Evolutionary conservation across 192 early-diverging fungal species (phyloP), one percentile per base, ranked within the genome.

Genomic region (Linnemannia elongata): DNA sequence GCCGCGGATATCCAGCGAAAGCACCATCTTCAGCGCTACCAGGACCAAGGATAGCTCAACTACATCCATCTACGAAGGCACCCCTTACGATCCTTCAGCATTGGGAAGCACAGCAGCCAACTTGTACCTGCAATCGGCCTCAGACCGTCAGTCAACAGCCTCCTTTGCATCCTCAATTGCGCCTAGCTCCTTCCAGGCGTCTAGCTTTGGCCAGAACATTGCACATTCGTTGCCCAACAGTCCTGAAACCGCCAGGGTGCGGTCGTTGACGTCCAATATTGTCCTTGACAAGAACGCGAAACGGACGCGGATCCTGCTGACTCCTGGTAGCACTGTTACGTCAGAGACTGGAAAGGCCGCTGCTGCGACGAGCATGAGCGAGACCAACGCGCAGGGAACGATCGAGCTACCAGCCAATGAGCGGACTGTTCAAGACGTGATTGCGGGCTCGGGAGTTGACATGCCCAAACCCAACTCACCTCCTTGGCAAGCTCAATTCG

Each of bases 291-390:
- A 88, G 17, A 85, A 83, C 49, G 88, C 89, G 4, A 81, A 74
- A 42, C 83, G 80, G 18, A 83, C 86, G 12, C 79, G 87, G 2
- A 90, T 85, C 27, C 36, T 82, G 6, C 77, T 88, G 1, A 88
- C 81, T 24, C 82, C 87, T 47, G 88, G 88, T 72, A 85, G 82
- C 15, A 83, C 89, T 49, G 72, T 80, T 10, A 42, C 38, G 42
- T 87, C 85, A 6, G 85, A 87, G 36, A 41, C 79, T 57, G 79
- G 85, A 1, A 91, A 91, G 75, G 91, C 91, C 44, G 83, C 79
- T 6, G 85, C 91, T 55, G 91, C 88, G 7, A 91, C 89, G 3
- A 90, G 89, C 72, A 91, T 89, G 57, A 88, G 78, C n/a, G 84
- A 82, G 38, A 86, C 86, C 7, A 90, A 89, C 18, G 91, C 69